A percentile compares a stretch with the other conserved stretches of the same genome.
These are phyloP conservation scores for Ricinus communis DNA, from an alignment of 345 rosid species.

Conservation along the genomic window DNA sequence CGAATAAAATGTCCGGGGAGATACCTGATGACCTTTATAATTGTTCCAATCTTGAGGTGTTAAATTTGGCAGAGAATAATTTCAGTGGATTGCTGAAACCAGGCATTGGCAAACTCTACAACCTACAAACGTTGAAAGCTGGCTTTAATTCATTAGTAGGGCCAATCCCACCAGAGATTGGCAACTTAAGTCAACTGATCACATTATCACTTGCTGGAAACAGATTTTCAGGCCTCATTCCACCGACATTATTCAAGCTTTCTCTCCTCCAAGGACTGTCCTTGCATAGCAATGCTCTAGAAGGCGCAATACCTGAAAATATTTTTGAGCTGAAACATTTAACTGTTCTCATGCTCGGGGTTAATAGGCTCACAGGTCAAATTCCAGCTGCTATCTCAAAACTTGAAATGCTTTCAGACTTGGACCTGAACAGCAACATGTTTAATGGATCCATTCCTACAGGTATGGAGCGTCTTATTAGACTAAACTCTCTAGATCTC, in stretches of 20 bases:
- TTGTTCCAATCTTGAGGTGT: conserved; percentile 44
- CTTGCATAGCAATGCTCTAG: conserved; percentile 46
- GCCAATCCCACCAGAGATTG: conserved; percentile 62
- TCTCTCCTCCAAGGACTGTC: conserved; percentile 67
- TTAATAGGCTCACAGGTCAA: conserved; percentile 59
- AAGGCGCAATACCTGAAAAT: conserved; percentile 57
- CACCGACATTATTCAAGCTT: conserved; percentile 59
- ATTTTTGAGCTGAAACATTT: conserved; percentile 56
- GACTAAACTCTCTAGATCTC: conserved; percentile 59
- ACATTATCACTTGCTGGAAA: conserved; percentile 48
- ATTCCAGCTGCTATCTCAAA: conserved; percentile 53
- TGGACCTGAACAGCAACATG: conserved; percentile 60
- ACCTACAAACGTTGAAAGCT: conserved; percentile 38
- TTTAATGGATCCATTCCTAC: conserved; percentile 70
- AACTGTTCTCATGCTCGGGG: conserved; percentile 47
- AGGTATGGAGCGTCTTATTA: conserved; percentile 45
- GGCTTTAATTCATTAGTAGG: conserved; percentile 58
- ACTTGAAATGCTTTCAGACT: conserved; percentile 53
- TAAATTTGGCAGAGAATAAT: conserved; percentile 46
- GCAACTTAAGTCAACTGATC: conserved; percentile 51
- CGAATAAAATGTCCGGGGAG: conserved; percentile 58
- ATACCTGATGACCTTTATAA: conserved; percentile 77
- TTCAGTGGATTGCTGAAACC: conserved; percentile 64
- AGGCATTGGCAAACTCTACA: conserved; percentile 52
- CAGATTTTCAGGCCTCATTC: conserved; percentile 56